These are phyloP conservation scores for Podila minutissima DNA, from an alignment of 192 early-diverging fungal species.

Conservation along the genomic window DNA sequence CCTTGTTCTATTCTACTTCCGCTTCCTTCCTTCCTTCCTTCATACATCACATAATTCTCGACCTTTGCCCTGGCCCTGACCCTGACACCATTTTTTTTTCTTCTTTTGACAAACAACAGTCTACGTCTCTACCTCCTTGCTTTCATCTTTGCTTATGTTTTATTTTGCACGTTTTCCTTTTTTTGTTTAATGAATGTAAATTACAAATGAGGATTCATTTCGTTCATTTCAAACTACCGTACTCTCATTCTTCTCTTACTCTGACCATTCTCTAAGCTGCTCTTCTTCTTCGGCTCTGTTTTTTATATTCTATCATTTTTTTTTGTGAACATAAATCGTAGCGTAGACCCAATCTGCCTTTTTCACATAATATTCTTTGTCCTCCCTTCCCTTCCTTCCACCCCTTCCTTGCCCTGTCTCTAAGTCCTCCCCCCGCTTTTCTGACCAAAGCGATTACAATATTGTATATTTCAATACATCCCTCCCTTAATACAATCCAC, in stretches of 20 bases:
- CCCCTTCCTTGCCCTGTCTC: background rate
- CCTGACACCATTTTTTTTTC: background rate
- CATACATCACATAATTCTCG: too few relatives aligned
- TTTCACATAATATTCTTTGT: background rate
- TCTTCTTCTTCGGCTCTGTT: background rate
- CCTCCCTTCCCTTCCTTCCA: background rate
- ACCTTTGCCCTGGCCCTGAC: slow-evolving; percentile 2
- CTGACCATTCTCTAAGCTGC: background rate
- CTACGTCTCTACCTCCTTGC: too few relatives aligned
- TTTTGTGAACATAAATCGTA: background rate
- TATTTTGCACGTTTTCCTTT: slow-evolving; percentile 1
- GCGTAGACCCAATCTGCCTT: background rate
- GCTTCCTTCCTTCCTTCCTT: background rate
- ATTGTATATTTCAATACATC: too few relatives aligned
- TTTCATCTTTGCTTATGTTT: too few relatives aligned
- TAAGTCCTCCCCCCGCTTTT: slow-evolving; percentile 6
- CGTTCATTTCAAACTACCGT: background rate
- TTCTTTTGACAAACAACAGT: too few relatives aligned
- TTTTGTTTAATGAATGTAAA: background rate
- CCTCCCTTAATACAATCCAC: too few relatives aligned
- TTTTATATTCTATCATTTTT: background rate
- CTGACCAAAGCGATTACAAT: background rate
- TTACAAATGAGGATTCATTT: background rate
- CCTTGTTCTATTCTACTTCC: background rate
- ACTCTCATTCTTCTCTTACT: slow-evolving; percentile 3